Evolutionary conservation across 2,329 filamentous ascomycete species (phyloP), one percentile per base, ranked within the genome.

Genomic region (Curvularia sp.): DNA sequence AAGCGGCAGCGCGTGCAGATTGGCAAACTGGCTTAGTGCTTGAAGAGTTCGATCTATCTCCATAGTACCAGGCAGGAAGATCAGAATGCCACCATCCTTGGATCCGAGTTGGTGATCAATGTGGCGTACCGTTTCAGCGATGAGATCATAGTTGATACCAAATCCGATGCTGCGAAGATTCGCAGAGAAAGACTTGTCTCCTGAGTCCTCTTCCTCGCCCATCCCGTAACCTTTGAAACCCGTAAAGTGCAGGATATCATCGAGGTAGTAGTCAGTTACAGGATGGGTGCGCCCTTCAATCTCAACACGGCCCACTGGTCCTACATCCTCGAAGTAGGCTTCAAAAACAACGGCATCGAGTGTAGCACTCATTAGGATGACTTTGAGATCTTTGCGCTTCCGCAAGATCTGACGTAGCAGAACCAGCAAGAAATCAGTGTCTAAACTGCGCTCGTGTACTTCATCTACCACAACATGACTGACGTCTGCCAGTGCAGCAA

Each of bases 381-480:
- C 84, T 76, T 94, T 97, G 36, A 98, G 84, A 62, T 96, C 91
- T 68, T 87, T 89, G 48, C 91, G 85, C 65, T 83, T 82, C 57
- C 84, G 85, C 64, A 97, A 78, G 6, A 97, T 91, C 73, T 97
- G 91, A 54, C 92, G 87, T 32, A 99, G 81, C 49, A 99, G 84
- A 42, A 93, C 93, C 51, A 99, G 83, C 9, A 98, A 81, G 72
- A 99, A 97, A 74, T 99, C 94, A 0, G 93, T 97, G 72, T 98
- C 95, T 9, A 99, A 81, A 78, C 92, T 96, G 53, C 94, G 87
- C 77, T 99, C 94, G 79, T 99, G 94, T 3, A 98, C 94, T 77
- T 99, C 94, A 74, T 99, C 94, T 43, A 98, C 93, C 18, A 98
- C 90, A 7, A 99, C 87, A 74, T 99, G 95, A 66, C 91, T 97